These are phyloP conservation scores for Lentinula sp. DNA, from an alignment of 768 basidiomycete species.

Conservation along the genomic window DNA sequence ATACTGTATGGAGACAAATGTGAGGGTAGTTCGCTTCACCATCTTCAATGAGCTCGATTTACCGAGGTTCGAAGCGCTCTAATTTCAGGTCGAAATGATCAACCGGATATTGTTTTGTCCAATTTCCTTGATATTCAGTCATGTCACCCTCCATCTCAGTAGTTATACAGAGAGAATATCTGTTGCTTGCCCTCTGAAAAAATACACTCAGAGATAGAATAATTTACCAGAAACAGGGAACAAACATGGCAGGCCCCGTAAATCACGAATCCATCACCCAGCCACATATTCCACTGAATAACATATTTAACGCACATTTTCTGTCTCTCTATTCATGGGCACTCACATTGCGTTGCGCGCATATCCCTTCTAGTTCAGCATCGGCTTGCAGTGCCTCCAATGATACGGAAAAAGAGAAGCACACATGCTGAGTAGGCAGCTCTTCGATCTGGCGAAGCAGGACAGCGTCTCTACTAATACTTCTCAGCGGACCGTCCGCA, in stretches of 20 bases:
- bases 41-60: background rate
- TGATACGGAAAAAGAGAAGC: conserved; percentile 26
- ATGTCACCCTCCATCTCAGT: conserved; percentile 17
- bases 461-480: conserved; percentile 27
- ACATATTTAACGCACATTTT: background rate
- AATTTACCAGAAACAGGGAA: background rate
- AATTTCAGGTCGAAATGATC: conserved; percentile 28
- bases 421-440: conserved; percentile 19
- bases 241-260: conserved; percentile 11
- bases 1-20: conserved; percentile 15
- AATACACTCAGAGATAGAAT: background rate
- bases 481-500: conserved; percentile 47
- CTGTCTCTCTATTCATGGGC: background rate
- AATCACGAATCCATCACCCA: conserved; percentile 21
- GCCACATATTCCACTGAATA: conserved; percentile 28
- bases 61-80: conserved; percentile 30
- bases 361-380: conserved; percentile 22
- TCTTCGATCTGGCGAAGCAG: conserved; percentile 19
- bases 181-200: conserved; percentile 19
- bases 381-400: conserved; percentile 23
- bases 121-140: conserved; percentile 20
- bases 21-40: background rate
- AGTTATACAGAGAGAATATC: conserved; percentile 20
- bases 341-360: conserved; percentile 24
- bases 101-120: conserved; percentile 23